phyloP scores from a whole-genome alignment of 306 rosid species.

The Cucumis cinereus region DNA sequence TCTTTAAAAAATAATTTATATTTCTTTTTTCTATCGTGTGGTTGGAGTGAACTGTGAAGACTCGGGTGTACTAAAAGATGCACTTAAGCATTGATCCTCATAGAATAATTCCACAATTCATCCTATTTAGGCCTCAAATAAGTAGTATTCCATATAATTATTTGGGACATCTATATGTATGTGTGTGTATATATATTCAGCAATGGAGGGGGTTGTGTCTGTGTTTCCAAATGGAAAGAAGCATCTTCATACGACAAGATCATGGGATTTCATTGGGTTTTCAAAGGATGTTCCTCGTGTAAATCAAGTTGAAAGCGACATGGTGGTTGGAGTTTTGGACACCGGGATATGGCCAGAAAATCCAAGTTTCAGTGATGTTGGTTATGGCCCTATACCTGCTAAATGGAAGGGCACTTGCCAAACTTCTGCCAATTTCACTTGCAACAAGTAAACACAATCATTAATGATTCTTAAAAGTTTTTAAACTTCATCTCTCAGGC shows the following conservation, averaged over 20 bases:
- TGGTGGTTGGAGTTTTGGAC: slow-evolving; percentile 32
- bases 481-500: too few species aligned
- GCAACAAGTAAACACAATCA: slow-evolving; percentile 23
- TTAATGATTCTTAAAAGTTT: too few species aligned
- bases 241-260: slow-evolving; percentile 33
- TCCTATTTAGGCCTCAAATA: too few species aligned
- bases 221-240: slow-evolving; percentile 24
- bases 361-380: slow-evolving; percentile 27
- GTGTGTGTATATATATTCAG: neutral
- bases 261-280: slow-evolving; percentile 49
- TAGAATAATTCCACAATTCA: too few species aligned
- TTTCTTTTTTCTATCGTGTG: too few species aligned
- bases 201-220: slow-evolving; percentile 28
- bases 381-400: slow-evolving; percentile 28
- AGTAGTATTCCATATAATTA: neutral
- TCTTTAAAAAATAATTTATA: too few species aligned
- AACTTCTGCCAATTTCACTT: slow-evolving; percentile 18
- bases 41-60: too few species aligned
- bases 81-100: too few species aligned
- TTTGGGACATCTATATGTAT: neutral
- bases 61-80: too few species aligned
- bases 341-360: slow-evolving; percentile 37
- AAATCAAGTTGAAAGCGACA: slow-evolving; percentile 14
- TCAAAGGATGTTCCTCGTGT: neutral
- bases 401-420: slow-evolving; percentile 43